Conservation (phyloP, 805 yeast species). For the Zygosaccharomyces siamensis region DNA sequence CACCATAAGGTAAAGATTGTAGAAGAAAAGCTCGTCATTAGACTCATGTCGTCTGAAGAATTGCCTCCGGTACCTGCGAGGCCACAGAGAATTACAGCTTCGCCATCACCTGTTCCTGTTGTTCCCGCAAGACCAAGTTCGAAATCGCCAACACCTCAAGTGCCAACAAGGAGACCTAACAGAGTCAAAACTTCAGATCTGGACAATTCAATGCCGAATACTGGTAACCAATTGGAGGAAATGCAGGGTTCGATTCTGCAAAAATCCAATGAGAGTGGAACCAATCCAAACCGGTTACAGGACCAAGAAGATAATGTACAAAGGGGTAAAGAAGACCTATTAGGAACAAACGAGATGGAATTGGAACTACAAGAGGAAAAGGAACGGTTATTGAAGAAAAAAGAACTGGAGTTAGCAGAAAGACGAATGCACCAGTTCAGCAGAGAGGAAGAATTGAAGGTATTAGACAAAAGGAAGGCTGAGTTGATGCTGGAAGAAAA, state of each 20-base stretch:
- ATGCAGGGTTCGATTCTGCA: slow-evolving; percentile 8
- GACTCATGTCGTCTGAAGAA: slow-evolving; percentile 13
- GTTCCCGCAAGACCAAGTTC: slow-evolving; percentile 12
- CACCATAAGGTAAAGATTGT: neutral
- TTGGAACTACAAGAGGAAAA: slow-evolving; percentile 1
- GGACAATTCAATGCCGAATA: slow-evolving; percentile 12
- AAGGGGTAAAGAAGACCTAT: slow-evolving; percentile 3
- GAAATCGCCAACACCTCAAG: slow-evolving; percentile 9
- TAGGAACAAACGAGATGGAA: slow-evolving; percentile 1
- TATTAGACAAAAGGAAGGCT: neutral
- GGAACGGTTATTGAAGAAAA: neutral
- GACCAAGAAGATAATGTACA: slow-evolving; percentile 1
- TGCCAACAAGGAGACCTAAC: slow-evolving; percentile 11
- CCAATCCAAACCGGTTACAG: neutral
- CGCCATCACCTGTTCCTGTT: slow-evolving; percentile 10
- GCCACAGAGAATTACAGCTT: slow-evolving; percentile 11
- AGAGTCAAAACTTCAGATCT: slow-evolving; percentile 12
- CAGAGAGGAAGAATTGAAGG: slow-evolving; percentile 3
- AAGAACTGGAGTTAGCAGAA: neutral
- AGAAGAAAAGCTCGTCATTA: neutral
- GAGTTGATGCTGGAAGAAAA: neutral
- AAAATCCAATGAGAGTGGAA: neutral
- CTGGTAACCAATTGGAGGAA: slow-evolving; percentile 14
- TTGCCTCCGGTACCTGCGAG: slow-evolving; percentile 32
- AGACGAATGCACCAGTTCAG: neutral